Evolutionary conservation across 1,139 yeast species (phyloP), one percentile per base, ranked within the genome.

Genomic region (Geotrichum restrictum): DNA sequence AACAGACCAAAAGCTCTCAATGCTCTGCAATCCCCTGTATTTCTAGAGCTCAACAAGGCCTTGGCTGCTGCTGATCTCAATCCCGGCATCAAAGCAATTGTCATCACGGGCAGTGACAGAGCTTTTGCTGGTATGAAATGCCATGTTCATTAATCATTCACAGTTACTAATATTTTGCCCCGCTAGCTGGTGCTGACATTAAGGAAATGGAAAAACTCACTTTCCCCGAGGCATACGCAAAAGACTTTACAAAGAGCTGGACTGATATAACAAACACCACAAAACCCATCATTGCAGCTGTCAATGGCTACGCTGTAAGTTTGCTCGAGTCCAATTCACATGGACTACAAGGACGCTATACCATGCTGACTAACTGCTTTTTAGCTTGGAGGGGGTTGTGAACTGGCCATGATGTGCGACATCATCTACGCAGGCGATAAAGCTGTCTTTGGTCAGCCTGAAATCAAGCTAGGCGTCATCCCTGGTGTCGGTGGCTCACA

Each of bases 1-100:
- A 82, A 84, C 69, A 73, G 85, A 44, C 88, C 91, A 36, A 71
- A 74, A 59, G 82, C 81, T 45, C 76, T 84, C 59, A 85, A 85
- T 66, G 88, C 91, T 8, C 73, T 84, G 60, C 77, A 73, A 62
- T 75, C 79, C 2, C 76, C 70, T 2, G 77, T 77, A 19, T 66
- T 76, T 54, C 52, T 42, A 8, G 81, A 77, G 58, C 62, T 77
- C 19, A 66, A 74, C 60, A 63, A 63, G 11, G 80, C 78, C 4
- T 61, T 77, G 45, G 45, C 47, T 14, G 64, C 62, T 11, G 75
- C 77, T 2, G 77, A 76, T 53, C 49, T 57, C 18, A 75, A 75
- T 52, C 62, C 64, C 5, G 63, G 67, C 21, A 69, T 72, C 55
- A 77, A 78, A 1, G 78, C 79, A 3, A 73, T 74, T 48, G 77